Percentiles rank a stretch among this genome's conserved stretches.
These are phyloP conservation scores for Centella asiatica DNA, from an alignment of 129 eudicot species.

Conservation along the genomic window DNA sequence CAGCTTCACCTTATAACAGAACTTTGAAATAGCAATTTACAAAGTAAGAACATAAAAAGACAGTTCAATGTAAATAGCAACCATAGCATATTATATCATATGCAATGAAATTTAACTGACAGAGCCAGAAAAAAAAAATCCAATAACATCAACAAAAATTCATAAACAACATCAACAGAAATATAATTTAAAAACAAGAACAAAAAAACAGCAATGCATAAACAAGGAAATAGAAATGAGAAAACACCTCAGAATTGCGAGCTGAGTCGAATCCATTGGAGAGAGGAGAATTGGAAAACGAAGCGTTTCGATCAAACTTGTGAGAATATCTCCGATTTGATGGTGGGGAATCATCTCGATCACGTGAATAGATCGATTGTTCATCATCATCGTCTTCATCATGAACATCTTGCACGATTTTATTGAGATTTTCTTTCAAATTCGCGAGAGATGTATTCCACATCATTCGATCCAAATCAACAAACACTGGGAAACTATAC, in stretches of 20 bases:
- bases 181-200: neutral
- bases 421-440: slow-evolving; percentile 74
- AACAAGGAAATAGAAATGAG: neutral
- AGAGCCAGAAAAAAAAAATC: too few species aligned
- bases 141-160: too few species aligned
- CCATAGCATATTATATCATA: too few species aligned
- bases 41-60: too few species aligned
- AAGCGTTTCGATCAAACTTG: slow-evolving; percentile 28
- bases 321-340: slow-evolving; percentile 60
- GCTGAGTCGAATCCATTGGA: slow-evolving; percentile 57
- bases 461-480: slow-evolving; percentile 34
- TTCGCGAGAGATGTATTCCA: slow-evolving; percentile 82
- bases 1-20: too few species aligned
- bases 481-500: too few species aligned
- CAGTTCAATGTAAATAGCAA: too few species aligned
- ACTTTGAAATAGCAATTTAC: too few species aligned
- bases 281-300: slow-evolving; percentile 43
- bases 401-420: slow-evolving; percentile 86
- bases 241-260: slow-evolving; percentile 46
- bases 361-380: slow-evolving; percentile 38
- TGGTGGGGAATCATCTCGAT: slow-evolving; percentile 28
- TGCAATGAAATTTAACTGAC: too few species aligned
- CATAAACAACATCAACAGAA: neutral
- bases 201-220: neutral
- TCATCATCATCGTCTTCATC: slow-evolving; percentile 53